Evolutionary conservation across 1,139 yeast species (phyloP), one percentile per base, ranked within the genome.

Genomic region (Pichia terricola): DNA sequence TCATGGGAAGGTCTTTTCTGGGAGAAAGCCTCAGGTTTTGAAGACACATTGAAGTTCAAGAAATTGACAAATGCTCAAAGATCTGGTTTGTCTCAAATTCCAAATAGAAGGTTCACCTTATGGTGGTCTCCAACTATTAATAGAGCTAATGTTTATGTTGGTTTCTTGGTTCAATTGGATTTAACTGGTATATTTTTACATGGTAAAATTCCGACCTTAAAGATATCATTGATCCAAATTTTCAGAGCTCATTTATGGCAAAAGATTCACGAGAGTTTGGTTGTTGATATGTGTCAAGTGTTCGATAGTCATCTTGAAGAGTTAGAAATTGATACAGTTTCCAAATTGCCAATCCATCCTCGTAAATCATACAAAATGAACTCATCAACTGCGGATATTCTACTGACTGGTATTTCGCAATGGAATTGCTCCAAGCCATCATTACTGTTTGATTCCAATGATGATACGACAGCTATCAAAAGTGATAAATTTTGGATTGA

Each of bases 111-210:
- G 39, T 94, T 94, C 60, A 94, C 98, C 0, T 68, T 94, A 38
- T 94, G 99, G 99, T 94, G 99, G 99, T 88, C 97, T 1, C 99
- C 99, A 6, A 94, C 99, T 1, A 94, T 94, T 53, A 94, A 94
- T 56, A 76, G 99, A 54, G 98, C 98, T 4, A 91, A 94, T 58
- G 98, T 94, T 27, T 94, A 94, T 59, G 97, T 94, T 47, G 99
- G 99, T 34, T 94, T 91, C 68, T 72, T 88, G 60, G 98, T 94
- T 32, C 99, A 94, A 62, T 71, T 94, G 38, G 99, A 94, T 65
- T 70, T 94, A 56, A 94, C 99, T 0, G 99, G 98, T 57, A 91
- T 94, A 33, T 91, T 91, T 63, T 69, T 94, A 44, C 99, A 94
- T 59, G 99, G 99, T 56, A 94, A 94, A 63, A 94, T 94, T 51